Conservation (phyloP, 805 yeast species). For the Metschnikowia lochheadii region DNA sequence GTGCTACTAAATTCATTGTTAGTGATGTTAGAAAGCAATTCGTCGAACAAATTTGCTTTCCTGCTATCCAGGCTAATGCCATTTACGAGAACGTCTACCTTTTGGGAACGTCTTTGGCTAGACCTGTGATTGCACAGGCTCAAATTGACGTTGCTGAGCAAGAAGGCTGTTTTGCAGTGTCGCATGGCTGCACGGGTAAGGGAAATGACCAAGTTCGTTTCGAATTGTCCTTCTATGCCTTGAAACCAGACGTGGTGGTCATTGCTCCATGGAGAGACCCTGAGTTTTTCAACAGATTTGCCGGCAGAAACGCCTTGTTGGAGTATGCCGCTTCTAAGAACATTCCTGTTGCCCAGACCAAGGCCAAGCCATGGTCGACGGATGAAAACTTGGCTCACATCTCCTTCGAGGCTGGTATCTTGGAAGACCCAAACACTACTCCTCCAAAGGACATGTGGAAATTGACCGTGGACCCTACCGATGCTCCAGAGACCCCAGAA, state of each 20-base stretch:
- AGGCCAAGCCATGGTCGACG: constrained; percentile 99
- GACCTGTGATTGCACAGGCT: constrained; percentile 98
- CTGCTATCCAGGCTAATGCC: constrained; percentile 97
- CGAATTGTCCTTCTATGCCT: constrained; percentile 94
- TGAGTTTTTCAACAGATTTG: constrained; percentile 87
- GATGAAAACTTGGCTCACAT: constrained; percentile 99
- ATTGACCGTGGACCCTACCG: constrained; percentile 90
- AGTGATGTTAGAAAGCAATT: constrained; percentile 95
- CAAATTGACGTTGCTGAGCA: constrained; percentile 95
- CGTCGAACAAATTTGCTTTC: constrained; percentile 87
- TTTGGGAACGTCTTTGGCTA: constrained; percentile 95
- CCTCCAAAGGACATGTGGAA: constrained; percentile 99
- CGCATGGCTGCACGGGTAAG: constrained; percentile 99
- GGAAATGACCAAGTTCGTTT: constrained; percentile 99
- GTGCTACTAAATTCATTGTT: constrained; percentile 92
- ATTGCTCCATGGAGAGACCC: constrained; percentile 99
- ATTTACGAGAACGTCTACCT: constrained; percentile 96
- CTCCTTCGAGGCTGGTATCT: constrained; percentile 98
- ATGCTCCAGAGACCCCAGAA: constrained; percentile 94
- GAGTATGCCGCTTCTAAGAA: constrained; percentile 90
- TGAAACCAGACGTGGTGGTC: constrained; percentile 93
- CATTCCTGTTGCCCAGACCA: constrained; percentile 95
- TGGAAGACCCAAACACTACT: constrained; percentile 97
- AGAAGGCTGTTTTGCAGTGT: constrained; percentile 97
- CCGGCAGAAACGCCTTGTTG: constrained; percentile 94